Evolutionary conservation across 176 grass and related monocot species (phyloP).

Genomic region (Cocos nucifera): DNA sequence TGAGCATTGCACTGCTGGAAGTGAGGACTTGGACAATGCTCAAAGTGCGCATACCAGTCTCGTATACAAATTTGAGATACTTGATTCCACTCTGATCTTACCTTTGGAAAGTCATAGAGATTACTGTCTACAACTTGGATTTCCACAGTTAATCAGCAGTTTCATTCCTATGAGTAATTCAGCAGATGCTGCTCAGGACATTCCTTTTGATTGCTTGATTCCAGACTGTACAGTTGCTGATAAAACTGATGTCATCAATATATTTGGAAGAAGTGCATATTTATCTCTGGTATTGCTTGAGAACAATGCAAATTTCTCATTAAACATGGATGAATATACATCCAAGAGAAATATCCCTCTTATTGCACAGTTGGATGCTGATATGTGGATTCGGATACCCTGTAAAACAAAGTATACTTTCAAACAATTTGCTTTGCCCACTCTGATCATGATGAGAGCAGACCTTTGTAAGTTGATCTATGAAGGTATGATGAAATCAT

Average conservation of each 20-base stretch:
- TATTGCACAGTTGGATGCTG: constrained; percentile 65
- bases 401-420: constrained; percentile 28
- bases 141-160: constrained; percentile 58
- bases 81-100: constrained; percentile 69
- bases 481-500: constrained; percentile 43
- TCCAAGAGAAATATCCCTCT: constrained; percentile 44
- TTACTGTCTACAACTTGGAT: constrained; percentile 47
- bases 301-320: constrained; percentile 29
- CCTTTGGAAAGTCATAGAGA: constrained; percentile 55
- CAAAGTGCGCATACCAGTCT: constrained; percentile 24
- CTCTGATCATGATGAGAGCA: constrained; percentile 58
- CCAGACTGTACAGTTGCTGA: constrained; percentile 43
- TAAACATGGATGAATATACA: constrained; percentile 52
- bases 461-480: constrained; percentile 51
- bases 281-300: constrained; percentile 51
- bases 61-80: constrained; percentile 73
- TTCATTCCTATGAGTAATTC: constrained; percentile 50
- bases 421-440: constrained; percentile 35
- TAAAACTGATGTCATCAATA: constrained; percentile 41
- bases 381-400: constrained; percentile 75
- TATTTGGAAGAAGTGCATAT: constrained; percentile 58
- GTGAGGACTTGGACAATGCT: constrained; percentile 26
- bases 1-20: constrained; percentile 23
- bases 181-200: constrained; percentile 41
- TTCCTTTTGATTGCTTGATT: constrained; percentile 60